Conservation (phyloP, 2,329 filamentous ascomycete species). For the Intubia oerlemansii region DNA sequence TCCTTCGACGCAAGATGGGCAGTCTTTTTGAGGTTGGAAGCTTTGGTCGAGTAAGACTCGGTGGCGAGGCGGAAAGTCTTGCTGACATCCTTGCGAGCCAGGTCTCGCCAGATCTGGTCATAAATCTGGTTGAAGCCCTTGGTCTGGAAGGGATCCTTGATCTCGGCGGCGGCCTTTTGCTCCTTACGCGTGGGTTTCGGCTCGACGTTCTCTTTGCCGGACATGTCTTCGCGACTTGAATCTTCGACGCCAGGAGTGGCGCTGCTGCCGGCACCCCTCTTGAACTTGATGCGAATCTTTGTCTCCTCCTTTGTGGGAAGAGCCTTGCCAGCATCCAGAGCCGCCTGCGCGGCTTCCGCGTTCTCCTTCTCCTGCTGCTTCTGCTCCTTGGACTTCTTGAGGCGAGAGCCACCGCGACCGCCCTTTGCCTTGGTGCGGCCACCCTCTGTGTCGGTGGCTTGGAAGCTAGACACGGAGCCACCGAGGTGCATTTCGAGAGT, state of each 20-base stretch:
- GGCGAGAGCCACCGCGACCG: constrained; percentile 37
- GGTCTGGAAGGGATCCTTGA: constrained; percentile 45
- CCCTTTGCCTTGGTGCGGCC: constrained; percentile 28
- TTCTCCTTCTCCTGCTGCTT: constrained; percentile 65
- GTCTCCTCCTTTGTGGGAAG: constrained; percentile 37
- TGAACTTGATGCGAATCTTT: constrained; percentile 44
- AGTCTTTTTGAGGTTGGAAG: constrained; percentile 95
- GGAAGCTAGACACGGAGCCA: constrained; percentile 69
- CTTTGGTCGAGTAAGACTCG: constrained; percentile 66
- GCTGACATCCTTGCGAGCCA: constrained; percentile 80
- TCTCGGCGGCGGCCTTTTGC: constrained; percentile 17
- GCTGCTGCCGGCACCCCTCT: constrained; percentile 21
- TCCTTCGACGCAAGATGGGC: constrained; percentile 93
- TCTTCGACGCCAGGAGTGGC: no score
- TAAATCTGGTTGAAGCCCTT: constrained; percentile 95
- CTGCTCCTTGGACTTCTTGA: constrained; percentile 79
- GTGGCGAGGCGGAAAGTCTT: constrained; percentile 81
- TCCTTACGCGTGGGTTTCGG: constrained; percentile 18
- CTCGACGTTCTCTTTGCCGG: constrained; percentile 26
- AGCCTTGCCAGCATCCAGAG: constrained; percentile 58
- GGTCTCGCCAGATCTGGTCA: constrained; percentile 89
- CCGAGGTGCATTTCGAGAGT: constrained; percentile 62
- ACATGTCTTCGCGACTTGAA: constrained; percentile 20
- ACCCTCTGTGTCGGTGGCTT: constrained; percentile 37
- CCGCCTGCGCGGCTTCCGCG: constrained; percentile 73